Percentiles rank a stretch among this genome's conserved stretches.
Evolutionary conservation across 768 basidiomycete species (phyloP).

Genomic region (Panaeolus cyanescens): DNA sequence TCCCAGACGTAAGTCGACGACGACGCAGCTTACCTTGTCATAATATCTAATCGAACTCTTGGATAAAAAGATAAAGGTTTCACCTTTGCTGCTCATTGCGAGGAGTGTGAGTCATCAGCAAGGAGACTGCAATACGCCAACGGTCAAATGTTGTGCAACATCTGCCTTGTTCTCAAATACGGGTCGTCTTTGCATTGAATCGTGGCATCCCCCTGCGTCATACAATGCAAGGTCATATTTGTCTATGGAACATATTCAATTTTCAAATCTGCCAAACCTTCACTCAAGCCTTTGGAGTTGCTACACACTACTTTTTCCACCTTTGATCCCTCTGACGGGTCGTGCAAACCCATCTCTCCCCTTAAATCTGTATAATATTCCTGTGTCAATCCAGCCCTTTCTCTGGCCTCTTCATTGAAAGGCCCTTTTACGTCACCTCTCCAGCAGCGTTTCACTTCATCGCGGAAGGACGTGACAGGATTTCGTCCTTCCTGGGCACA

Average conservation of each 20-base stretch:
- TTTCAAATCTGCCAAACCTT: slow-evolving; percentile 8
- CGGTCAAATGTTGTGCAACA: not conserved
- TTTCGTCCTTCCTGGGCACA: slow-evolving; percentile 56
- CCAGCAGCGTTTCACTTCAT: slow-evolving; percentile 71
- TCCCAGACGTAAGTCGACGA: not conserved
- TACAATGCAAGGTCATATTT: too few relatives aligned
- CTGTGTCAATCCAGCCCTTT: slow-evolving; percentile 69
- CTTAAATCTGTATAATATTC: slow-evolving; percentile 74
- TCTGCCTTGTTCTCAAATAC: not conserved
- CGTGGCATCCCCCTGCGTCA: too few relatives aligned
- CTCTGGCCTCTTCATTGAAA: slow-evolving; percentile 76
- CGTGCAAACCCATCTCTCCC: slow-evolving; percentile 54
- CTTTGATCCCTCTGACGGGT: not conserved
- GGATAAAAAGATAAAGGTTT: not conserved
- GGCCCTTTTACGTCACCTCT: slow-evolving; percentile 76
- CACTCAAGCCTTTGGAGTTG: not conserved
- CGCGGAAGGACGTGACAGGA: slow-evolving; percentile 66
- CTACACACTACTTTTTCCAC: not conserved
- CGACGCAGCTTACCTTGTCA: not conserved
- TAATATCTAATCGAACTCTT: not conserved
- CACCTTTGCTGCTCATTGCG: not conserved
- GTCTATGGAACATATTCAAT: slow-evolving; percentile 8
- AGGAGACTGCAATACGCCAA: not conserved
- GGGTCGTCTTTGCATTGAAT: not conserved
- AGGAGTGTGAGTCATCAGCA: not conserved